Evolutionary conservation across 306 rosid species (phyloP).

Genomic region (Malus orientalis): DNA sequence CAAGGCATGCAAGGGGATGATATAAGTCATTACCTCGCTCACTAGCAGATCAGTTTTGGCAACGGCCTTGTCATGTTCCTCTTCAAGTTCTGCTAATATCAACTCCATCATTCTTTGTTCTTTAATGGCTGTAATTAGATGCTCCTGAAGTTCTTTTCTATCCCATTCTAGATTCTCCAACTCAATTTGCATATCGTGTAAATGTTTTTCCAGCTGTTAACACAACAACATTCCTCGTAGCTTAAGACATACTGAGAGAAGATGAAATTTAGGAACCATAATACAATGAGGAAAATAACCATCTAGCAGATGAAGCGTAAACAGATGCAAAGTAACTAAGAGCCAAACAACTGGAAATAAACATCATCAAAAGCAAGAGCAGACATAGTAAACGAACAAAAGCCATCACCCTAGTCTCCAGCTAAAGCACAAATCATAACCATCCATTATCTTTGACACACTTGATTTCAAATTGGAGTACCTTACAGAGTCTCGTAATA

Average conservation of each 20-base stretch:
- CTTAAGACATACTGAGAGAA: not conserved
- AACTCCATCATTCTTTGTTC: conserved; percentile 64
- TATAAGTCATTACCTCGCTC: conserved; percentile 40
- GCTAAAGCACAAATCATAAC: not conserved
- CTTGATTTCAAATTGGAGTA: not conserved
- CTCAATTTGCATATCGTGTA: conserved; percentile 41
- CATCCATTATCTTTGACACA: not conserved
- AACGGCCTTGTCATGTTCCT: conserved; percentile 60
- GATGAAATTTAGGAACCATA: not conserved
- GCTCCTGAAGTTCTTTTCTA: conserved; percentile 42
- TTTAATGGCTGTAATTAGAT: conserved; percentile 39
- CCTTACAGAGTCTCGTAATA: not conserved
- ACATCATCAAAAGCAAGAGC: not conserved
- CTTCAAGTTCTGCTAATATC: conserved; percentile 58
- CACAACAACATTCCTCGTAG: not conserved
- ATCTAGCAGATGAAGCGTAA: not conserved
- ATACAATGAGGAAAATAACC: not conserved
- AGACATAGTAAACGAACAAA: not conserved
- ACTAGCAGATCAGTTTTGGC: conserved; percentile 51
- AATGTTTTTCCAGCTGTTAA: conserved; percentile 47
- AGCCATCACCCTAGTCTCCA: not conserved
- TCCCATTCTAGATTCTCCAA: conserved; percentile 50
- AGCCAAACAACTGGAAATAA: not conserved
- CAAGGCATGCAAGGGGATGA: not conserved
- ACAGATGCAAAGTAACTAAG: not conserved